Base-by-base conservation (phyloP, 2,329 filamentous ascomycete species). In the Fusarium bactridioides region DNA sequence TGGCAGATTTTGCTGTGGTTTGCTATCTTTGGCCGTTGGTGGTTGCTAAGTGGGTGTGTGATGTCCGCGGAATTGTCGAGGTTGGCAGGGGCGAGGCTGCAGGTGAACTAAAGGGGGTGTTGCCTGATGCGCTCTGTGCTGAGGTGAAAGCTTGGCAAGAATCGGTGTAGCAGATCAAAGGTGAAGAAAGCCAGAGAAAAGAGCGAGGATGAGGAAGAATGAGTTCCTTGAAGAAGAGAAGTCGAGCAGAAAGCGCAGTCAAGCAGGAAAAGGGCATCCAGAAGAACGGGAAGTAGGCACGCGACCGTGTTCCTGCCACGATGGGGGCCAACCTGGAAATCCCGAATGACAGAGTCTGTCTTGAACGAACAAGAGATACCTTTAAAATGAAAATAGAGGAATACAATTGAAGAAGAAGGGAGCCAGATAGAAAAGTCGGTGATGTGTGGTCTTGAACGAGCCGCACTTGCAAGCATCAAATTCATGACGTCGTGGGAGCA, bases 261-360 rank as follows among this genome's bases (percentile, higher is more conserved):
- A 15, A n/a, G 33, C 29, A 57, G 23, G 45, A 56, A 50, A 58
- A 44, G 21, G 43, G 31, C 37, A 21, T 45, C 38, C 15, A 66
- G 40, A 44, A 33, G 44, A 53, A 16, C 44, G 60, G 64, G 45
- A 67, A 67, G 64, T 72, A 64, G 71, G 67, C 57, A 66, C 45
- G 47, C 51, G 50, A 58, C 40, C 44, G 44, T 16, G 44, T 57
- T 61, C 25, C 23, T 37, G 35, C 13, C 41, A 19, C 29, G 33
- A 37, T 31, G 15, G 18, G 43, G 33, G 10, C 35, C 19, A 35
- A n/a, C 7, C 25, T 47, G 44, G 19, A n/a, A 29, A 25, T 27
- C 10, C 7, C 6, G 19, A 38, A 61, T 18, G n/a, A n/a, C 18
- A 43, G 7, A 23, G 19, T 9, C 13, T 27, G 29, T 27, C 13